A percentile compares a stretch with the other conserved stretches of the same genome.
These are phyloP conservation scores for Apophysomyces elegans DNA, from an alignment of 371 early-diverging fungal genomes.

Conservation along the genomic window DNA sequence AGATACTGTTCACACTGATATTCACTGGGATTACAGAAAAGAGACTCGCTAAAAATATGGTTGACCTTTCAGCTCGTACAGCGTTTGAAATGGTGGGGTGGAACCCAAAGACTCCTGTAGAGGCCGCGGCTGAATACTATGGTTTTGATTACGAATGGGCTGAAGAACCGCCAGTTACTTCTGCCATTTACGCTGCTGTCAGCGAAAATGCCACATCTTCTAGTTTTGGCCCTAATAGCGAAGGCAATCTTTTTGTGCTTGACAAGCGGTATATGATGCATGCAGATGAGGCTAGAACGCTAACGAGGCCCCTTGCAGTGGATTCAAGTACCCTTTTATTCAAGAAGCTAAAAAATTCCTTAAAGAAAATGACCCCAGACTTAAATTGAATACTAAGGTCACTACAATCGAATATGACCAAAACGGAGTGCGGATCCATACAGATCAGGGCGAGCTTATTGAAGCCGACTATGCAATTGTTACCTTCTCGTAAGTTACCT, in stretches of 20 bases:
- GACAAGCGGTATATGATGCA: constrained; percentile 38
- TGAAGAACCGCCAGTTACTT: constrained; percentile 43
- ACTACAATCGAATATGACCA: constrained; percentile 35
- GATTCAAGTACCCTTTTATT: constrained; percentile 47
- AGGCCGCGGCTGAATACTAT: constrained; percentile 48
- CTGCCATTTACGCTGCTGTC: constrained; percentile 26
- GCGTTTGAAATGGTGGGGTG: constrained; percentile 43
- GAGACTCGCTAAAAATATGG: constrained; percentile 32
- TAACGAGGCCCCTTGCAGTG: constrained; percentile 24
- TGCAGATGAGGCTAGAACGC: neutral
- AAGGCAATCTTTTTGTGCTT: constrained; percentile 42
- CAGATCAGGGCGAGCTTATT: constrained; percentile 33
- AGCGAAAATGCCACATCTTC: constrained; percentile 38
- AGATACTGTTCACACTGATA: too few relatives aligned
- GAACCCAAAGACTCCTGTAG: constrained; percentile 32
- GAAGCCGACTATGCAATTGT: constrained; percentile 52
- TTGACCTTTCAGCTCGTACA: constrained; percentile 43
- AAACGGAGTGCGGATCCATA: constrained; percentile 37
- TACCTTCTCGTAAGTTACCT: constrained; percentile 46
- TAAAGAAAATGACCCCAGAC: constrained; percentile 33
- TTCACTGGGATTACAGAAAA: constrained; percentile 19
- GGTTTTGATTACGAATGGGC: constrained; percentile 48
- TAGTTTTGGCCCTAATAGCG: constrained; percentile 43
- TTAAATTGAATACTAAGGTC: constrained; percentile 36
- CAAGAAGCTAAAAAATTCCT: constrained; percentile 38